These are phyloP conservation scores for Pleurotus salmoneostramineus DNA, from an alignment of 768 basidiomycete species.

Conservation along the genomic window DNA sequence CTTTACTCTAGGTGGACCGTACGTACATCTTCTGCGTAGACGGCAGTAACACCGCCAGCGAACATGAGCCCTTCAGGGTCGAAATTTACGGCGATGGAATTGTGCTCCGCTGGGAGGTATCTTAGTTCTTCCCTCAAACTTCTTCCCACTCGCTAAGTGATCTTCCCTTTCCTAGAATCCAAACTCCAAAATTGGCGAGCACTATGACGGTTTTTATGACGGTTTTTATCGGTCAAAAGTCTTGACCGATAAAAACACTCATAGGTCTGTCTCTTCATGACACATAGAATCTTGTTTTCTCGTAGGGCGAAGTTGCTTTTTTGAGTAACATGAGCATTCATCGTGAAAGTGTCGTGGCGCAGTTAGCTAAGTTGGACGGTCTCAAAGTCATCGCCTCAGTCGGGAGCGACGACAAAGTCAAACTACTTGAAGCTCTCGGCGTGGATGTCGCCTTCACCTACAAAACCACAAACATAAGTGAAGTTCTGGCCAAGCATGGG, in stretches of 20 bases:
- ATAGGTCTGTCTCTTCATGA: not conserved
- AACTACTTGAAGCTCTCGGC: constrained; percentile 55
- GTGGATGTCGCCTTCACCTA: constrained; percentile 74
- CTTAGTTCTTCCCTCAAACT: not conserved
- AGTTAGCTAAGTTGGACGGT: constrained; percentile 47
- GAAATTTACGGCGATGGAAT: constrained; percentile 34
- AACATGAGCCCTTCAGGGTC: constrained; percentile 15
- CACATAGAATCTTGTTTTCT: not conserved
- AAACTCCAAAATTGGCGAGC: constrained; percentile 30
- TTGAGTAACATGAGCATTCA: constrained; percentile 18
- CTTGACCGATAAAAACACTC: not conserved
- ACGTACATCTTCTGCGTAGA: constrained; percentile 9
- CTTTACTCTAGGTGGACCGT: constrained; percentile 29
- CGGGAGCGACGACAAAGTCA: constrained; percentile 72
- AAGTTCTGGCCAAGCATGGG: constrained; percentile 53
- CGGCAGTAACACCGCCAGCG: not conserved
- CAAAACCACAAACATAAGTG: constrained; percentile 51
- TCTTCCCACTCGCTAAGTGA: not conserved
- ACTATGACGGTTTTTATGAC: constrained; percentile 30
- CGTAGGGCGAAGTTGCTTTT: constrained; percentile 36
- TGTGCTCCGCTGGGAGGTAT: constrained; percentile 31
- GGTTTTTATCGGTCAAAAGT: constrained; percentile 17
- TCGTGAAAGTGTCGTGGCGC: constrained; percentile 37
- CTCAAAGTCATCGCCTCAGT: constrained; percentile 69
- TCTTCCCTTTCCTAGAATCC: constrained; percentile 17